phyloP scores from a whole-genome alignment of 441 rosid species.

The Pelargonium australe region DNA sequence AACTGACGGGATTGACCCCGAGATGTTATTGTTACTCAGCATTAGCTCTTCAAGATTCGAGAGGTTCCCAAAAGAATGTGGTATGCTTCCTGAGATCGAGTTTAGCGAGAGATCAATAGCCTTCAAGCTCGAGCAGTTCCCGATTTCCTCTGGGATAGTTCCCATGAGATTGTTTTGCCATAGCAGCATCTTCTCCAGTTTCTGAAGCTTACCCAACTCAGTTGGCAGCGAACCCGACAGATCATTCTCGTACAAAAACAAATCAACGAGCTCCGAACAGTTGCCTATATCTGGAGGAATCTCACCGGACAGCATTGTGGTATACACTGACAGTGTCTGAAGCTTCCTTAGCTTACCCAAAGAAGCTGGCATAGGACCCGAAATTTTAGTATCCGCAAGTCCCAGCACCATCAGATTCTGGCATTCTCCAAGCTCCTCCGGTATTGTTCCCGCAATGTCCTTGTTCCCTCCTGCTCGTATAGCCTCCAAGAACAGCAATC shows the following conservation, averaged over 20 bases:
- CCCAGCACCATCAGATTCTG: constrained; percentile 69
- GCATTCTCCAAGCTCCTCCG: constrained; percentile 73
- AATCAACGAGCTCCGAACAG: constrained; percentile 71
- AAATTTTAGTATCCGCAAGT: constrained; percentile 65
- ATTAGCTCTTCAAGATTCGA: constrained; percentile 68
- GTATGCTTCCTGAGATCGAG: constrained; percentile 67
- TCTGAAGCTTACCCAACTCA: constrained; percentile 64
- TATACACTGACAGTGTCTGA: constrained; percentile 62
- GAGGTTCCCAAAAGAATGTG: constrained; percentile 55
- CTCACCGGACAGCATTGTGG: constrained; percentile 76
- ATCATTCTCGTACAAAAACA: constrained; percentile 77
- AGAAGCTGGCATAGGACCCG: constrained; percentile 65
- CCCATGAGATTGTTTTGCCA: constrained; percentile 90
- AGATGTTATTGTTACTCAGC: constrained; percentile 81
- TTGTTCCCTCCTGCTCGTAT: constrained; percentile 87
- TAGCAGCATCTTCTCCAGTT: constrained; percentile 59
- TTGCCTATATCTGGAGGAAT: constrained; percentile 79
- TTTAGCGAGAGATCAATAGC: constrained; percentile 79
- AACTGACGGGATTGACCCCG: constrained; percentile 69
- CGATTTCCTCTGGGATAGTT: constrained; percentile 73
- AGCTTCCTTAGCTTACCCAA: constrained; percentile 70
- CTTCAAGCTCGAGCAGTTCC: constrained; percentile 59
- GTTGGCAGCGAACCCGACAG: constrained; percentile 75
- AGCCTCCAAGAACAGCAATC: constrained; percentile 47
- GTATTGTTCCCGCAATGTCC: constrained; percentile 64